Percentiles rank a stretch among this genome's conserved stretches.
Evolutionary conservation across 2,329 filamentous ascomycete species (phyloP).

Genomic region (Penicillium sp.): DNA sequence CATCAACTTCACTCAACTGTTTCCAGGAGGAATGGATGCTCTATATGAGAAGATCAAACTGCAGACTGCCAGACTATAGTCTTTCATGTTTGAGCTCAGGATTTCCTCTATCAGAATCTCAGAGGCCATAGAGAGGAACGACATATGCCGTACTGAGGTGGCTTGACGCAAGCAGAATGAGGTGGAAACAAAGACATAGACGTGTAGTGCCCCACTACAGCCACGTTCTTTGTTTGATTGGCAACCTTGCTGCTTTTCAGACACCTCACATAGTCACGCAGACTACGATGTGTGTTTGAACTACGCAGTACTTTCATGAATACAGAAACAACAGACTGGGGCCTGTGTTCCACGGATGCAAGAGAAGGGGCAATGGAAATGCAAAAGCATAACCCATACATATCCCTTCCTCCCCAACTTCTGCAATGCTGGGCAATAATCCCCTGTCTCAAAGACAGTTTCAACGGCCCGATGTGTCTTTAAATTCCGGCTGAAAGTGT

Average conservation of each 20-base stretch:
- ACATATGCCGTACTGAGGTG: slow-evolving; percentile 10
- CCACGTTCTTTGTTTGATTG: slow-evolving; percentile 20
- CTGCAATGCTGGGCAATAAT: slow-evolving; percentile 2
- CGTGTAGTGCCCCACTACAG: slow-evolving; percentile 9
- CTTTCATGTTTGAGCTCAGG: not conserved
- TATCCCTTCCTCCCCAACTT: slow-evolving; percentile 12
- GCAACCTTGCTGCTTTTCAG: slow-evolving; percentile 19
- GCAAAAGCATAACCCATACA: slow-evolving; percentile 9
- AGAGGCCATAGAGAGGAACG: slow-evolving; percentile 7
- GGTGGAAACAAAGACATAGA: slow-evolving; percentile 16
- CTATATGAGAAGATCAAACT: not conserved
- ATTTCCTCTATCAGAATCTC: not conserved
- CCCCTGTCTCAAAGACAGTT: slow-evolving; percentile 1
- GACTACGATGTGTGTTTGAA: not conserved
- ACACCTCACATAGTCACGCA: slow-evolving; percentile 8
- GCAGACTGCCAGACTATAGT: too few species aligned
- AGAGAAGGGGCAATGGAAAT: slow-evolving; percentile 3
- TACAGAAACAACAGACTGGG: slow-evolving; percentile 3
- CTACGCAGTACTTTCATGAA: not conserved
- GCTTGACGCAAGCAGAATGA: slow-evolving; percentile 12
- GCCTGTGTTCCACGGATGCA: not conserved
- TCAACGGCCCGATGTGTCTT: slow-evolving; percentile 11
- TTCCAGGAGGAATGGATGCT: not conserved
- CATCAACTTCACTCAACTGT: not conserved
- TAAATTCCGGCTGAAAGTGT: slow-evolving; percentile 7